Conservation (phyloP, 306 rosid species). For the Arachis stenosperma region DNA sequence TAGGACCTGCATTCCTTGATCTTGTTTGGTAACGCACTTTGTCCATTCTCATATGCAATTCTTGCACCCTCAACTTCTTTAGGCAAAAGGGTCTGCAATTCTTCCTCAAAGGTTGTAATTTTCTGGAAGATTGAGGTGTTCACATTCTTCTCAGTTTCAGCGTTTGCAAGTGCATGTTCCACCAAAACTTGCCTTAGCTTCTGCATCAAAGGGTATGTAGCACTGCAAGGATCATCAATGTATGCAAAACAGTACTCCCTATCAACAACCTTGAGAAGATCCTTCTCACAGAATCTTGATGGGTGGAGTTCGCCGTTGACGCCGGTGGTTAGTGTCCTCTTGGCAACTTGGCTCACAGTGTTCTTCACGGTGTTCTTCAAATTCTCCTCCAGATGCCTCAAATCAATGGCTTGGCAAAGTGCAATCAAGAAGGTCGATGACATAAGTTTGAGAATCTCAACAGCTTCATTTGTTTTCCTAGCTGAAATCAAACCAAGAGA, state of each 20-base stretch:
- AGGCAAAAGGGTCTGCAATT: slow-evolving; percentile 64
- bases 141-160: slow-evolving; percentile 55
- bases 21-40: slow-evolving; percentile 54
- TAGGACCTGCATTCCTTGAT: slow-evolving; percentile 80
- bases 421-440: slow-evolving; percentile 76
- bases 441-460: slow-evolving; percentile 85
- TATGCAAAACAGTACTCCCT: slow-evolving; percentile 72
- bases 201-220: slow-evolving; percentile 88
- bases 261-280: slow-evolving; percentile 75
- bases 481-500: slow-evolving; percentile 86
- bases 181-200: slow-evolving; percentile 74
- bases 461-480: slow-evolving; percentile 72
- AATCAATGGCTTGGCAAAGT: slow-evolving; percentile 86
- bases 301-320: slow-evolving; percentile 81
- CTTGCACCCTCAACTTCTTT: slow-evolving; percentile 79
- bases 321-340: slow-evolving; percentile 73
- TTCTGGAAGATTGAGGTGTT: slow-evolving; percentile 87
- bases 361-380: slow-evolving; percentile 68
- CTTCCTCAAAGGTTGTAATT: slow-evolving; percentile 77
- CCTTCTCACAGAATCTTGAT: slow-evolving; percentile 82
- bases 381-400: slow-evolving; percentile 93
- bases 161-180: slow-evolving; percentile 72
- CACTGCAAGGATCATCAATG: slow-evolving; percentile 77
- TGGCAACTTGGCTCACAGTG: slow-evolving; percentile 73
- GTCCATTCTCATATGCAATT: slow-evolving; percentile 58